A percentile compares a stretch with the other conserved stretches of the same genome.
phyloP scores from a whole-genome alignment of 176 grass and related monocot species.

The Urochloa ruziziensis region DNA sequence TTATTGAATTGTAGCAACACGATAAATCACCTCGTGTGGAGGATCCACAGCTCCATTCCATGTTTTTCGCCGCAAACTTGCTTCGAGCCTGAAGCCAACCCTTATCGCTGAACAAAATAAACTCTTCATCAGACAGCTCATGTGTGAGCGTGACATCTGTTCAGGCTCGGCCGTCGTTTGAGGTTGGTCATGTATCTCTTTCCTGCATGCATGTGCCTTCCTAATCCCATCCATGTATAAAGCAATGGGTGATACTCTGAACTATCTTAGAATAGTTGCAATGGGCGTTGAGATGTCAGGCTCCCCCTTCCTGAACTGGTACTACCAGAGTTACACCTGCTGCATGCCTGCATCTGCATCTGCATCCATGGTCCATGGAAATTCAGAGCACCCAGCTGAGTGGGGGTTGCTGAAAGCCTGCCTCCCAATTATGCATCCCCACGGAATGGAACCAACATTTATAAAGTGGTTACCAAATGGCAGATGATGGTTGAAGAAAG shows the following conservation, averaged over 20 bases:
- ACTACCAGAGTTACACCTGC: background rate
- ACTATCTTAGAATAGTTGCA: conserved; percentile 19
- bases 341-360: background rate
- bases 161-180: background rate
- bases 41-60: background rate
- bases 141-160: conserved; percentile 10
- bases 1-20: conserved; percentile 35
- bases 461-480: conserved; percentile 10
- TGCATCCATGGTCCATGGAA: conserved; percentile 9
- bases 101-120: background rate
- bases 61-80: background rate
- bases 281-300: conserved; percentile 35
- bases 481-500: conserved; percentile 9
- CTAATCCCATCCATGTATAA: conserved; percentile 20
- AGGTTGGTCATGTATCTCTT: conserved; percentile 44
- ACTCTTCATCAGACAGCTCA: conserved; percentile 10
- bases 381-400: background rate
- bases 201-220: conserved; percentile 47
- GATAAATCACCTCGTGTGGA: conserved; percentile 21
- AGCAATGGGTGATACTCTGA: conserved; percentile 28
- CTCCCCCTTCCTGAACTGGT: conserved; percentile 26
- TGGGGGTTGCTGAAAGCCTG: conserved; percentile 18
- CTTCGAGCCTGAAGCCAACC: background rate
- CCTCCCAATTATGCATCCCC: background rate
- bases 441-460: background rate